Evolutionary conservation across 2,329 filamentous ascomycete genomes (phyloP), one percentile per base, ranked within the genome.

Genomic region (Fusarium sp.): DNA sequence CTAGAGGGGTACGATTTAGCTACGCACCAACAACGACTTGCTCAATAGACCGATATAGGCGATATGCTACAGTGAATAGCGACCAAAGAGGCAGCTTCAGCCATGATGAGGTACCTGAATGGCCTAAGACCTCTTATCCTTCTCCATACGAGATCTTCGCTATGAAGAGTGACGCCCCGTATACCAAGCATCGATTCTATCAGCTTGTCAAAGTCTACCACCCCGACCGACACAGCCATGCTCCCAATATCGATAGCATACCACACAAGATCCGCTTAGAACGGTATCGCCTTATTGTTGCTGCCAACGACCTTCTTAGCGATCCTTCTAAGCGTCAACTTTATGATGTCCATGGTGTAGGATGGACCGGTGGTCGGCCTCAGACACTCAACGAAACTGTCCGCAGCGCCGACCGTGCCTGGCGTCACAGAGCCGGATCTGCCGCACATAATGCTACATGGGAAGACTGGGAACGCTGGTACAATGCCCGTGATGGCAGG

Each of bases 191-290:
- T 46, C 90, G 90, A 66, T 99, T 94, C 86, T 96, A 97, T 81
- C 89, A 95, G 78, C 89, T 99, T 57, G 96, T 97, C 64, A 99
- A 98, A 84, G 86, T 97, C 50, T 99, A 99, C 83, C 96, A 99
- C 79, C 96, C 96, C 0, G 96, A 99, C 81, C 89, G 88, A 65
- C 85, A 83, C 68, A 70, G 65, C 70, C 81, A 84, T 70, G 39
- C 64, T 53, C 36, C 67, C 17, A 56, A 73, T 44, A 59, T 72
- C 50, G 62, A 75, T 45, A 60, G 69, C n/a, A 62, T 78, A 47
- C 70, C 93, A 1, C 86, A 88, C 25, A 82, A 88, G 31, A 87
- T 89, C 35, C 91, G 92, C 68, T 86, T 96, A n/a, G 94, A 98
- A 79, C 92, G 96, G 53, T 99, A 98, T 82, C 92, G 93, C 36